These are phyloP conservation scores for Erucastrum elatum DNA, from an alignment of 345 rosid genomes.

Conservation along the genomic window DNA sequence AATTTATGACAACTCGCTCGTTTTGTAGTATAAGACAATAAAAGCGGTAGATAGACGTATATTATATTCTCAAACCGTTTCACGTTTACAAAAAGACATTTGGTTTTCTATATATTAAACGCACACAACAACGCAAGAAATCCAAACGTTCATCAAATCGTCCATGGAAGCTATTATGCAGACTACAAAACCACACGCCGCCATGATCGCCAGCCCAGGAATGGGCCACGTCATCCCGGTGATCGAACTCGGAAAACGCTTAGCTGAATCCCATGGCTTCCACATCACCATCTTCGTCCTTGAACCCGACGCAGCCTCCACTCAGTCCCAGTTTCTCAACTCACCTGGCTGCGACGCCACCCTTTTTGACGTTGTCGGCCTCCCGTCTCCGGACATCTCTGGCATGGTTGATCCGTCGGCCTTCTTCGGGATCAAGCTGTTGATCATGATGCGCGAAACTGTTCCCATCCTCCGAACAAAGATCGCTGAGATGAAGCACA, in stretches of 20 bases:
- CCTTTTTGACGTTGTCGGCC: conserved; percentile 36
- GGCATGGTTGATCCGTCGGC: conserved; percentile 32
- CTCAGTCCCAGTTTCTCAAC: conserved; percentile 36
- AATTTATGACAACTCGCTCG: background rate
- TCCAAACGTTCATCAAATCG: background rate
- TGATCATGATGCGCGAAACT: conserved; percentile 43
- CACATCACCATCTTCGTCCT: conserved; percentile 33
- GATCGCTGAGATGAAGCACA: conserved; percentile 39
- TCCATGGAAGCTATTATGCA: conserved; percentile 19
- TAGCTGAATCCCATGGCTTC: conserved; percentile 32
- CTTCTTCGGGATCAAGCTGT: conserved; percentile 30
- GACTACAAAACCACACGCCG: conserved; percentile 29
- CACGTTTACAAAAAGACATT: background rate
- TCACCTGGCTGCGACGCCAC: conserved; percentile 13
- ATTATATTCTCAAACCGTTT: background rate
- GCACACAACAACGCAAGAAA: background rate
- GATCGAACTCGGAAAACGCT: conserved; percentile 39
- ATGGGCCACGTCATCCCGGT: conserved; percentile 40
- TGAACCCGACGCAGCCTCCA: conserved; percentile 38
- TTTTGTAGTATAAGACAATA: background rate
- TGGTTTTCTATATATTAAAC: background rate
- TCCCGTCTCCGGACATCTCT: conserved; percentile 48
- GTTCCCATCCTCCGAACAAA: conserved; percentile 43
- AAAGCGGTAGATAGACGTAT: background rate
- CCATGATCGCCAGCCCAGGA: conserved; percentile 36